Conservation (phyloP, 202 grass and related monocot genomes). For the Setaria italica region DNA sequence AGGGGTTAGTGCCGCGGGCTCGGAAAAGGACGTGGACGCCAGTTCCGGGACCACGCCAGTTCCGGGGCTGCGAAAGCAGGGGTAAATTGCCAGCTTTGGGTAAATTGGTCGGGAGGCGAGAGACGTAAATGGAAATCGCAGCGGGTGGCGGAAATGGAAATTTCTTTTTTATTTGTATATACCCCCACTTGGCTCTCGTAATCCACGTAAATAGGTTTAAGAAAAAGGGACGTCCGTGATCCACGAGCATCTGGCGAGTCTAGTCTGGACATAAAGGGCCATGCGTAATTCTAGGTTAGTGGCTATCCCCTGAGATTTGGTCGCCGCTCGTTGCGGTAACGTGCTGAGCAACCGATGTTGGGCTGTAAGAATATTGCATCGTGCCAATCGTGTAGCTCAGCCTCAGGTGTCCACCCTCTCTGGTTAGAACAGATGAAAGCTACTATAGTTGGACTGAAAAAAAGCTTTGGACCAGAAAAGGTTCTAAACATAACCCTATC, state of each 20-base stretch:
- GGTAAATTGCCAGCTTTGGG: neutral
- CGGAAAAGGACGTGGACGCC: slow-evolving; percentile 4
- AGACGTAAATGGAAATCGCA: slow-evolving; percentile 15
- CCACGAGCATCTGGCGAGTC: neutral
- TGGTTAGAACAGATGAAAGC: too few species aligned
- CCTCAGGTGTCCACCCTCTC: too few species aligned
- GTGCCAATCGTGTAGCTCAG: neutral
- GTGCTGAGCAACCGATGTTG: neutral
- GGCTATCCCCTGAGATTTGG: neutral
- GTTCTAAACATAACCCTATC: too few species aligned
- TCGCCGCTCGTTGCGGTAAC: slow-evolving; percentile 3
- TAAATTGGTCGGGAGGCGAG: neutral
- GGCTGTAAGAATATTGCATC: neutral
- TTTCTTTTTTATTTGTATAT: too few species aligned
- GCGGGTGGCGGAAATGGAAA: slow-evolving; percentile 22
- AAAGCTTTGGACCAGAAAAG: too few species aligned
- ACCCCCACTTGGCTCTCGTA: neutral
- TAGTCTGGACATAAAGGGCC: neutral
- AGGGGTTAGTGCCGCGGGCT: neutral
- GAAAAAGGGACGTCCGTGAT: neutral
- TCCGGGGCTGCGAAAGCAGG: neutral
- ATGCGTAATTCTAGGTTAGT: neutral
- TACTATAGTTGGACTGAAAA: too few species aligned
- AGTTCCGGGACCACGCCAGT: neutral
- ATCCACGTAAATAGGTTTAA: neutral